Conservation (phyloP, 805 yeast genomes). For the Candida krabiensis region DNA sequence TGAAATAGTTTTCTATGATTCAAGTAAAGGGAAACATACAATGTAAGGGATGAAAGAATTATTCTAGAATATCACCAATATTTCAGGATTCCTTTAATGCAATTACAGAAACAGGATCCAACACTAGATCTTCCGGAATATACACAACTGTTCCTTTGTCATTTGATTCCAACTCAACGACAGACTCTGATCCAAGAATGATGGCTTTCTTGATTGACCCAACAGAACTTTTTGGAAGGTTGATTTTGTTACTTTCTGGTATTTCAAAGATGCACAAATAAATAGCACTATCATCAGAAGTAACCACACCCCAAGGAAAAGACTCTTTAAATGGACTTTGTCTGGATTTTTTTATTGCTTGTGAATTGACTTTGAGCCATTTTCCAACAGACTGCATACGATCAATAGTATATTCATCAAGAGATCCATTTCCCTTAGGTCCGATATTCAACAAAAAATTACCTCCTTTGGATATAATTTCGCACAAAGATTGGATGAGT, state of each 20-base stretch:
- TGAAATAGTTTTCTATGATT: no score
- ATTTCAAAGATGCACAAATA: slow-evolving; percentile 2
- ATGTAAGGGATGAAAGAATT: no score
- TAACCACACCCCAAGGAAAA: slow-evolving; percentile 6
- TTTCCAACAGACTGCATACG: slow-evolving; percentile 4
- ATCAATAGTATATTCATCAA: slow-evolving; percentile 2
- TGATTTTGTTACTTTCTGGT: neutral
- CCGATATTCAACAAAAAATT: slow-evolving; percentile 8
- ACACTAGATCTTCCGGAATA: neutral
- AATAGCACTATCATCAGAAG: slow-evolving; percentile 1
- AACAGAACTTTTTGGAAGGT: neutral
- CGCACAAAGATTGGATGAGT: slow-evolving; percentile 7
- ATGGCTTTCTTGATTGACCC: slow-evolving; percentile 1
- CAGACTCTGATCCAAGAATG: neutral
- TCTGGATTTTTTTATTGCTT: slow-evolving; percentile 3
- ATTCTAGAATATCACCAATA: no score
- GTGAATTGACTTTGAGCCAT: slow-evolving; percentile 5
- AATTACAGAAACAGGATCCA: neutral
- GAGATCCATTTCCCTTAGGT: slow-evolving; percentile 7
- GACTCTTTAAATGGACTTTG: slow-evolving; percentile 4
- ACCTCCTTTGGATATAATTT: slow-evolving; percentile 8
- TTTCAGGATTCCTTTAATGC: no score
- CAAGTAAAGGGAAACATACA: no score
- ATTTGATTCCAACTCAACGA: neutral
- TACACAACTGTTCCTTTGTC: neutral